A percentile compares a stretch with the other conserved stretches of the same genome.
Evolutionary conservation across 2,329 filamentous ascomycete genomes (phyloP).

Genomic region (Talaromyces sp.): DNA sequence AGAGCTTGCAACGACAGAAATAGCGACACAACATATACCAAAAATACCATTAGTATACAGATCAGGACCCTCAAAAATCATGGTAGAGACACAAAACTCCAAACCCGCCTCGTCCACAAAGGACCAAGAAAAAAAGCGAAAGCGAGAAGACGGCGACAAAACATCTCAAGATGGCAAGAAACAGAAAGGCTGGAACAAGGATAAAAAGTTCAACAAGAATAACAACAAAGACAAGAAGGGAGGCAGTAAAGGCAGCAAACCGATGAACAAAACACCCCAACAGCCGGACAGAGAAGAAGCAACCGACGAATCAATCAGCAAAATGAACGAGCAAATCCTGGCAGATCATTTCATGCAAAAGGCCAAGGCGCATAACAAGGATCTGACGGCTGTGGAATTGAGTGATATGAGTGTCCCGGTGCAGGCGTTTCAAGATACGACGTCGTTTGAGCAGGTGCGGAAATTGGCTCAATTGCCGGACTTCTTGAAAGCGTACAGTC

Average conservation of each 20-base stretch:
- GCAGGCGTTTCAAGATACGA: slow-evolving; percentile 74
- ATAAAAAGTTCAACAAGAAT: slow-evolving; percentile 27
- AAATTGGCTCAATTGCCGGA: slow-evolving; percentile 67
- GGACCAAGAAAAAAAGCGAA: slow-evolving; percentile 40
- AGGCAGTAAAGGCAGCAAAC: slow-evolving; percentile 10
- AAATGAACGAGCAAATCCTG: slow-evolving; percentile 78
- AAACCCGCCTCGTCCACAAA: slow-evolving; percentile 28
- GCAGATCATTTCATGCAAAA: slow-evolving; percentile 83
- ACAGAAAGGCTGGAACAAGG: slow-evolving; percentile 28
- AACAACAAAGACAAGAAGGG: slow-evolving; percentile 25
- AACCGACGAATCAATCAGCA: slow-evolving; percentile 74
- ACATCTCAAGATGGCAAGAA: slow-evolving; percentile 23
- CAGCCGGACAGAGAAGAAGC: slow-evolving; percentile 62
- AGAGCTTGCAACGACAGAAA: background rate
- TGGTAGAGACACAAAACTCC: slow-evolving; percentile 22
- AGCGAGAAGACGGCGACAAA: slow-evolving; percentile 35
- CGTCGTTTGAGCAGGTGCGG: slow-evolving; percentile 65
- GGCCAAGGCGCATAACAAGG: slow-evolving; percentile 71
- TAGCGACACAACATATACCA: background rate
- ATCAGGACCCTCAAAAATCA: slow-evolving; percentile 16
- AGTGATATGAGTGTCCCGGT: slow-evolving; percentile 77
- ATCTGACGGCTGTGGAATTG: slow-evolving; percentile 79
- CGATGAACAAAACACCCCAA: slow-evolving; percentile 18
- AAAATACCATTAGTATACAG: background rate
- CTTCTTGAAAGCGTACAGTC: slow-evolving; percentile 65